A percentile compares a stretch with the other conserved stretches of the same genome.
These are phyloP conservation scores for Heliosperma pusillum DNA, from an alignment of 148 eudicot genomes.

Conservation along the genomic window DNA sequence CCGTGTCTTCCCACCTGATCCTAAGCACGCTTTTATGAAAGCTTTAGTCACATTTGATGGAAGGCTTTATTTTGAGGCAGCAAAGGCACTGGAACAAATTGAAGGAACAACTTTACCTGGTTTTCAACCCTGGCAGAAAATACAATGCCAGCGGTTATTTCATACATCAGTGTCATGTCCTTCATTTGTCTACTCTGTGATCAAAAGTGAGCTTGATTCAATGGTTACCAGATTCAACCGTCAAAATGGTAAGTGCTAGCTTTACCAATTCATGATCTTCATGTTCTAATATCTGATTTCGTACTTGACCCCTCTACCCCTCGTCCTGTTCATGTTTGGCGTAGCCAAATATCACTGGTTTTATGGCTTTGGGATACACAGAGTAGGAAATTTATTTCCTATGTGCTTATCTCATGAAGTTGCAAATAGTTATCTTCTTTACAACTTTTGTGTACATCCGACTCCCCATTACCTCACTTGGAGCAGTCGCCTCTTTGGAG, in stretches of 20 bases:
- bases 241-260: constrained; percentile 49
- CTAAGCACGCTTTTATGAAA: constrained; percentile 51
- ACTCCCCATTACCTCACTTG: not conserved
- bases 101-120: constrained; percentile 82
- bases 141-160: constrained; percentile 64
- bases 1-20: constrained; percentile 65
- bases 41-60: constrained; percentile 79
- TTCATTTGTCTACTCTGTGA: constrained; percentile 51
- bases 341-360: not conserved
- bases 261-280: not conserved
- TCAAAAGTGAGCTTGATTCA: constrained; percentile 45
- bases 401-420: constrained; percentile 8
- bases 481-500: not conserved
- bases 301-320: not conserved
- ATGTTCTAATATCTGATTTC: not conserved
- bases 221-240: constrained; percentile 43
- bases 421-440: not conserved
- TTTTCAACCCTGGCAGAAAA: constrained; percentile 81
- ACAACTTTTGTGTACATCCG: not conserved
- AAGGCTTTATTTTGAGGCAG: constrained; percentile 88
- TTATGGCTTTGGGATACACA: not conserved
- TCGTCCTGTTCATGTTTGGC: not conserved
- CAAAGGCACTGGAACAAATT: constrained; percentile 85
- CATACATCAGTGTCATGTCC: constrained; percentile 80
- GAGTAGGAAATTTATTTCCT: not conserved